Evolutionary conservation across 1,284 basidiomycete species (phyloP).

Genomic region (Cerioporus squamosus): DNA sequence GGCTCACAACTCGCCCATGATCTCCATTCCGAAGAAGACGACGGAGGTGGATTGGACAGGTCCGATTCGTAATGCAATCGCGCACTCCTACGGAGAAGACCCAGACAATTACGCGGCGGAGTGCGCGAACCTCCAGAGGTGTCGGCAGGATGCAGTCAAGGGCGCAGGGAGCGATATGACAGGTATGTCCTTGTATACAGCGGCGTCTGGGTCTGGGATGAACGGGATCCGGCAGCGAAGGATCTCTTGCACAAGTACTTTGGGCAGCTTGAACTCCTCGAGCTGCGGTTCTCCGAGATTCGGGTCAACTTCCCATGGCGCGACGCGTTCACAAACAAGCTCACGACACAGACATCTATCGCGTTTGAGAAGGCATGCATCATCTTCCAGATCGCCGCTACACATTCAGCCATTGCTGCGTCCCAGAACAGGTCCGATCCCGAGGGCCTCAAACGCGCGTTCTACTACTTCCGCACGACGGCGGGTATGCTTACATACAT

Average conservation of each 20-base stretch:
- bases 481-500: constrained; percentile 99
- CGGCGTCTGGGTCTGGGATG: neutral
- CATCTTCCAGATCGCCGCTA: constrained; percentile 95
- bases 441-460: constrained; percentile 95
- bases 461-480: constrained; percentile 90
- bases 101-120: constrained; percentile 89
- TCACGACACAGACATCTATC: constrained; percentile 93
- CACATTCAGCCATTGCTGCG: constrained; percentile 89
- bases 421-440: constrained; percentile 85
- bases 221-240: constrained; percentile 58
- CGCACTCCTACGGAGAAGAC: constrained; percentile 92
- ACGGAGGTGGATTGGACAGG: constrained; percentile 92
- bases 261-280: constrained; percentile 96
- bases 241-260: constrained; percentile 99
- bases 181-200: constrained; percentile 48
- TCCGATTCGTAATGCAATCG: constrained; percentile 86
- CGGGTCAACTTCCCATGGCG: constrained; percentile 96
- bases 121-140: constrained; percentile 83
- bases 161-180: constrained; percentile 95
- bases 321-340: constrained; percentile 94
- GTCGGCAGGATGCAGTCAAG: constrained; percentile 93
- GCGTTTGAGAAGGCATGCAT: constrained; percentile 99
- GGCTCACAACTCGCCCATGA: constrained; percentile 81
- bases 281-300: constrained; percentile 96
- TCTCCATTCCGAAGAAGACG: constrained; percentile 78